Conservation (phyloP, 768 basidiomycete species). For the Suillus ampliporus region DNA sequence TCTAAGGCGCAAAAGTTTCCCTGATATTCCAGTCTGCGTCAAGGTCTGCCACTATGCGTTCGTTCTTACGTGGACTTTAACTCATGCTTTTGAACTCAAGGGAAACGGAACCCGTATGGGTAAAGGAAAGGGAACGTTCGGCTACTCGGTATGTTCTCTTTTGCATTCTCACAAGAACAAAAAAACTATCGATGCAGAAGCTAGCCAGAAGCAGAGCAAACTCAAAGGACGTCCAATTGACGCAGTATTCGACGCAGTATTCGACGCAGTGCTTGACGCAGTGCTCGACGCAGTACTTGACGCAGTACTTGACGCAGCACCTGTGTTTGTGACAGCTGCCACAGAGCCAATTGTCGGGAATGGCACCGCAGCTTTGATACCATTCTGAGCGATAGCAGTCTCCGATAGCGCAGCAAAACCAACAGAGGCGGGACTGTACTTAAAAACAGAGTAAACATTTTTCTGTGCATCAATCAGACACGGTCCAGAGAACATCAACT, state of each 20-base stretch:
- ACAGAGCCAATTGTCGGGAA: slow-evolving; percentile 5
- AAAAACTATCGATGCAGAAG: background rate
- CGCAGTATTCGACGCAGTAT: background rate
- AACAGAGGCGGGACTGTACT: slow-evolving; percentile 35
- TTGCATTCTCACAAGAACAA: background rate
- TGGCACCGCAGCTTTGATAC: slow-evolving; percentile 13
- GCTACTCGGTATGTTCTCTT: too few species aligned
- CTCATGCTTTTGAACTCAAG: too few species aligned
- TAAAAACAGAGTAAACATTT: slow-evolving; percentile 52
- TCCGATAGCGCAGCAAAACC: slow-evolving; percentile 54
- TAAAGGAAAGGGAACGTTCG: too few species aligned
- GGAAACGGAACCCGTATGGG: too few species aligned
- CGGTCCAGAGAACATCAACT: background rate
- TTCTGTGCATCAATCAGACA: slow-evolving; percentile 40
- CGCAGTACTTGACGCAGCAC: background rate
- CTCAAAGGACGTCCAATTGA: slow-evolving; percentile 9
- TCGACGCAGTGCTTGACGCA: too few species aligned
- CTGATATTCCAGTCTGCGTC: too few species aligned
- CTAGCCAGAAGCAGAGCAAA: slow-evolving; percentile 10
- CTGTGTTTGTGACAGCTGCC: slow-evolving; percentile 2
- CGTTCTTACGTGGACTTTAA: too few species aligned
- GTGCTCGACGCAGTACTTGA: too few species aligned
- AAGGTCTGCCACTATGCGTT: too few species aligned
- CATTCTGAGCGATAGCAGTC: slow-evolving; percentile 31
- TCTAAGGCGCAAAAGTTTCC: too few species aligned